Evolutionary conservation across 1,284 basidiomycete genomes (phyloP).

Genomic region (Melampsora americana): DNA sequence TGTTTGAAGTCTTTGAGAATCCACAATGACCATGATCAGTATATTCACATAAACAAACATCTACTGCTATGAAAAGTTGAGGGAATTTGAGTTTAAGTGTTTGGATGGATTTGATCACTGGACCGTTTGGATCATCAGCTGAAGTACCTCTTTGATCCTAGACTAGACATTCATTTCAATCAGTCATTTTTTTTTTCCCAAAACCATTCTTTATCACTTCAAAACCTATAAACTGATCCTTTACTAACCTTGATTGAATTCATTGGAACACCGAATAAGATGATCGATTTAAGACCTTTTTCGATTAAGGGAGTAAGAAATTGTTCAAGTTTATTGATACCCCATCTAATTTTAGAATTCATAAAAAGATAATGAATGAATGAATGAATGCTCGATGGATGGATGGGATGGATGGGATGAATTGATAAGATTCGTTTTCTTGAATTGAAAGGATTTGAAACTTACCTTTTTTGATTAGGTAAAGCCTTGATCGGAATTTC

Average conservation of each 20-base stretch:
- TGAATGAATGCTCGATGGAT: no score
- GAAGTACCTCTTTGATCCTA: constrained; percentile 79
- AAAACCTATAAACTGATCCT: no score
- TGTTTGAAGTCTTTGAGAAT: constrained; percentile 56
- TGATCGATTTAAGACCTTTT: constrained; percentile 86
- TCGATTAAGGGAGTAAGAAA: constrained; percentile 82
- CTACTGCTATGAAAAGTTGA: constrained; percentile 77
- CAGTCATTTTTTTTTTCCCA: no score
- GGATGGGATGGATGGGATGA: no score
- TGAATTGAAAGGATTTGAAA: neutral
- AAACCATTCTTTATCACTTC: no score
- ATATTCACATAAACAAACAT: constrained; percentile 99
- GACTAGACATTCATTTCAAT: neutral
- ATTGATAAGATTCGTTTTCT: no score
- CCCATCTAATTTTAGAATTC: constrained; percentile 73
- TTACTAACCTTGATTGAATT: constrained; percentile 71
- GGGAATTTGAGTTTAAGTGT: constrained; percentile 76
- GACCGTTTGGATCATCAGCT: constrained; percentile 84
- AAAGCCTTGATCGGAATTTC: constrained; percentile 70
- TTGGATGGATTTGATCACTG: constrained; percentile 85
- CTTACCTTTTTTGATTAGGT: constrained; percentile 71
- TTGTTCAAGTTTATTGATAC: constrained; percentile 80
- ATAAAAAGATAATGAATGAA: no score
- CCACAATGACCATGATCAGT: constrained; percentile 98
- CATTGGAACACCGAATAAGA: constrained; percentile 92